Percentiles rank a stretch among this genome's conserved stretches.
Evolutionary conservation across 495 filamentous ascomycete genomes (phyloP).

Genomic region (Chaetomium tenue): DNA sequence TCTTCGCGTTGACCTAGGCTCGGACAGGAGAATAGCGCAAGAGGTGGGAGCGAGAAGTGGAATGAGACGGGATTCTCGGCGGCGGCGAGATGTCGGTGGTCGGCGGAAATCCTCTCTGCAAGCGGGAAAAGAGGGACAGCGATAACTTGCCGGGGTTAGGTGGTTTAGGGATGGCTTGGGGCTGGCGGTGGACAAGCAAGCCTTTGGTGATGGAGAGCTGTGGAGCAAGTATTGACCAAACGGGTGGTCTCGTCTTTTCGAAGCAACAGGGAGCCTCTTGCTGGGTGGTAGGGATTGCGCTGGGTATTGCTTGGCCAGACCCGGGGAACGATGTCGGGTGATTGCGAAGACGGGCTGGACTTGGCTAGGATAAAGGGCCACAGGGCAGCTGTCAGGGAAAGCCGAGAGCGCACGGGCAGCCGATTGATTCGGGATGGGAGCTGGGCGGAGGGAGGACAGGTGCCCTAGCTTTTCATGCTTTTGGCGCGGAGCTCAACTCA

Average conservation of each 20-base stretch:
- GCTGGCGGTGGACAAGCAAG: constrained; percentile 20
- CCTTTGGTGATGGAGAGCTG: constrained; percentile 23
- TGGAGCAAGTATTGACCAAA: constrained; percentile 21
- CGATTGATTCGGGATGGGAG: constrained; percentile 10
- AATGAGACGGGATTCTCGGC: constrained; percentile 9
- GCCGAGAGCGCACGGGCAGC: constrained; percentile 14
- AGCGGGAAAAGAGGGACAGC: constrained; percentile 17
- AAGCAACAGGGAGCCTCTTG: constrained; percentile 7
- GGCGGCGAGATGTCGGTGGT: constrained; percentile 23
- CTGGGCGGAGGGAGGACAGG: constrained; percentile 1
- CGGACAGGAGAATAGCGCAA: constrained; percentile 9
- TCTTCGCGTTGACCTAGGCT: constrained; percentile 4
- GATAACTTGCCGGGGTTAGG: constrained; percentile 10
- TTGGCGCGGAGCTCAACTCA: constrained; percentile 10
- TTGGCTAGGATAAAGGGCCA: not conserved
- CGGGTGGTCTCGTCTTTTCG: constrained; percentile 15
- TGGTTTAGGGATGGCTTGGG: constrained; percentile 1
- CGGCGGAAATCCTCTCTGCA: constrained; percentile 22
- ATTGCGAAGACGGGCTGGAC: not conserved
- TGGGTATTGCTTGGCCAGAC: constrained; percentile 10
- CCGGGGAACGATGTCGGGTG: not conserved
- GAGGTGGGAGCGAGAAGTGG: not conserved
- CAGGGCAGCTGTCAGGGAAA: not conserved
- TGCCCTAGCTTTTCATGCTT: constrained; percentile 18
- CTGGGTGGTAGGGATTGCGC: constrained; percentile 17